phyloP scores from a whole-genome alignment of 805 yeast genomes.

The Wickerhamomyces chambardii region DNA sequence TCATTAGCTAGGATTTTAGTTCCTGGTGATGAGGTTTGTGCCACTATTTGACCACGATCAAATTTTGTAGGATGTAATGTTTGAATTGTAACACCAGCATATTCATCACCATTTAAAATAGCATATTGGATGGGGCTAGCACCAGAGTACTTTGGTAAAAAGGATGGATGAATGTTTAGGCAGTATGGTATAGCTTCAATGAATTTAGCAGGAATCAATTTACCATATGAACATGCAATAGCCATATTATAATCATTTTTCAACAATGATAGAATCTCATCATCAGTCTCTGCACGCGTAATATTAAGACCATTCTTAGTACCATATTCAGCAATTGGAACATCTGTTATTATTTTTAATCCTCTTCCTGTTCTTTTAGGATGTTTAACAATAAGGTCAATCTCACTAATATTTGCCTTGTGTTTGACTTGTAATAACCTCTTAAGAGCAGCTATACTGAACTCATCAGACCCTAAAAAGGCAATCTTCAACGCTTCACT shows the following conservation, averaged over 20 bases:
- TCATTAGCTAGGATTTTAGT: constrained; percentile 8
- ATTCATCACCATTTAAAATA: constrained; percentile 47
- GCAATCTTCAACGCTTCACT: constrained; percentile 31
- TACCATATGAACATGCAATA: constrained; percentile 90
- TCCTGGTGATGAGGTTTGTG: constrained; percentile 34
- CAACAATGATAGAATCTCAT: constrained; percentile 26
- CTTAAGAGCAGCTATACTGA: constrained; percentile 48
- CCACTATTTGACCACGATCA: constrained; percentile 67
- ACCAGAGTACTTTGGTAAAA: constrained; percentile 77
- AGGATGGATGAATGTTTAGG: constrained; percentile 86
- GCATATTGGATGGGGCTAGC: constrained; percentile 87
- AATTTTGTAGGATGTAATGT: constrained; percentile 83
- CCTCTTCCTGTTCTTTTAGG: constrained; percentile 62
- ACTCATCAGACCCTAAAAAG: constrained; percentile 72
- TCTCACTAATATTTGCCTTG: constrained; percentile 14
- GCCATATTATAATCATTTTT: constrained; percentile 43
- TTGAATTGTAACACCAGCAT: constrained; percentile 84
- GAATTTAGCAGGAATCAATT: constrained; percentile 60
- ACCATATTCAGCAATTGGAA: constrained; percentile 43
- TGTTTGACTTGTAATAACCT: constrained; percentile 20
- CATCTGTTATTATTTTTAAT: constrained; percentile 32
- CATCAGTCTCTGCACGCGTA: constrained; percentile 40
- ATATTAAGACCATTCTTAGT: constrained; percentile 22
- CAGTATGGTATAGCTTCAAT: constrained; percentile 45
- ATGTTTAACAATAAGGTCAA: constrained; percentile 57